Conservation (phyloP, 2,329 filamentous ascomycete genomes). For the Cryphonectria nitschkei region DNA sequence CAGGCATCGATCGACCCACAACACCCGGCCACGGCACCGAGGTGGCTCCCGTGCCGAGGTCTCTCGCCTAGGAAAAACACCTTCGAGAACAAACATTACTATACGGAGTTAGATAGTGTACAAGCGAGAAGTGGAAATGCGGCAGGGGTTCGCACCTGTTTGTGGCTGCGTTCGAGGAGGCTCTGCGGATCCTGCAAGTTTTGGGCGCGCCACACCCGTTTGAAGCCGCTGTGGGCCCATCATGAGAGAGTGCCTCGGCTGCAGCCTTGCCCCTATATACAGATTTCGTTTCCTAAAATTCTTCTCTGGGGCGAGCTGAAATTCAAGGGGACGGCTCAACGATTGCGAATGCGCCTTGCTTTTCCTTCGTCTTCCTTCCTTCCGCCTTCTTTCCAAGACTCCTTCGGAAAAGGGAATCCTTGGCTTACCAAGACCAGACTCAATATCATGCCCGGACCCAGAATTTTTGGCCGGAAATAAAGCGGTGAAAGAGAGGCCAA, state of each 20-base stretch:
- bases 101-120: no score
- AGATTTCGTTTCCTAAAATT: background rate
- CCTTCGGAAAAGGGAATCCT: background rate
- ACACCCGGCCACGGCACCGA: conserved; percentile 9
- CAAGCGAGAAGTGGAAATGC: conserved; percentile 11
- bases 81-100: background rate
- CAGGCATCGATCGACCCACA: background rate
- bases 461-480: background rate
- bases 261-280: conserved; percentile 10
- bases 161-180: conserved; percentile 13
- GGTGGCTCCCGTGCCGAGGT: conserved; percentile 25
- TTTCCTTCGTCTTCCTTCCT: no score
- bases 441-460: background rate
- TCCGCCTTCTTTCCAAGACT: background rate
- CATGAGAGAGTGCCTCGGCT: conserved; percentile 13
- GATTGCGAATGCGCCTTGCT: background rate
- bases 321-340: background rate
- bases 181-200: conserved; percentile 23
- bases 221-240: conserved; percentile 4
- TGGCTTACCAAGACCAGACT: background rate
- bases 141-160: conserved; percentile 15
- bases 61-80: background rate
- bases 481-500: conserved; percentile 8
- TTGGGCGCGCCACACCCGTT: background rate
- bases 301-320: background rate